Evolutionary conservation across 202 grass and related monocot genomes (phyloP).

Genomic region (Alloteropsis angusta): DNA sequence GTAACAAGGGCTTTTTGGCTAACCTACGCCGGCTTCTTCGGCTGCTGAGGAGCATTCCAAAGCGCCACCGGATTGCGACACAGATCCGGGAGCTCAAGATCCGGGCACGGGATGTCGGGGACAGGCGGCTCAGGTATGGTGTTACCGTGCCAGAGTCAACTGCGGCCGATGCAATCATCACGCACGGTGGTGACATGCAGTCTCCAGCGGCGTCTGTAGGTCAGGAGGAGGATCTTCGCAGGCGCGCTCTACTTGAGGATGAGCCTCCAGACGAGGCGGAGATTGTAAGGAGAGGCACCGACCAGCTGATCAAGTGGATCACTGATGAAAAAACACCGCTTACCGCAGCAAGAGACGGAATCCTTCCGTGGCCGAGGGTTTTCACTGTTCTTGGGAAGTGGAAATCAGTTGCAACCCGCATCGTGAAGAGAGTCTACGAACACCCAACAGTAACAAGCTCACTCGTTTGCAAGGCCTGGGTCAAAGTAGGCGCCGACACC

Average conservation of each 20-base stretch:
- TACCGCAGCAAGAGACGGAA: neutral
- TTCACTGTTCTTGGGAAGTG: neutral
- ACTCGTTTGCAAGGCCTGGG: neutral
- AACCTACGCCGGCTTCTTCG: neutral
- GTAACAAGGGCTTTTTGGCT: fast-evolving
- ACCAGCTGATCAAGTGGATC: neutral
- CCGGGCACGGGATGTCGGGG: neutral
- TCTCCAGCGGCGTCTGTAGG: too few relatives aligned
- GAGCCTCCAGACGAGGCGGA: neutral
- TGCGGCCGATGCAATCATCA: too few relatives aligned
- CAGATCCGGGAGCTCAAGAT: neutral
- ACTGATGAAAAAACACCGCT: neutral
- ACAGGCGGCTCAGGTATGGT: neutral
- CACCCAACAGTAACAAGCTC: neutral
- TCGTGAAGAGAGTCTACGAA: neutral
- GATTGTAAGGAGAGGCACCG: neutral
- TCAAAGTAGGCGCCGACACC: too few relatives aligned
- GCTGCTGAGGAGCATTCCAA: neutral
- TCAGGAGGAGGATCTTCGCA: neutral
- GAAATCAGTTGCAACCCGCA: too few relatives aligned
- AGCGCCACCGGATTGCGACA: neutral
- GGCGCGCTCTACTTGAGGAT: neutral
- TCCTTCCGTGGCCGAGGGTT: neutral
- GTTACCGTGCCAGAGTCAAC: neutral
- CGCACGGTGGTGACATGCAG: neutral